phyloP scores from a whole-genome alignment of 257 asterid genomes.

The Solanum piurae region DNA sequence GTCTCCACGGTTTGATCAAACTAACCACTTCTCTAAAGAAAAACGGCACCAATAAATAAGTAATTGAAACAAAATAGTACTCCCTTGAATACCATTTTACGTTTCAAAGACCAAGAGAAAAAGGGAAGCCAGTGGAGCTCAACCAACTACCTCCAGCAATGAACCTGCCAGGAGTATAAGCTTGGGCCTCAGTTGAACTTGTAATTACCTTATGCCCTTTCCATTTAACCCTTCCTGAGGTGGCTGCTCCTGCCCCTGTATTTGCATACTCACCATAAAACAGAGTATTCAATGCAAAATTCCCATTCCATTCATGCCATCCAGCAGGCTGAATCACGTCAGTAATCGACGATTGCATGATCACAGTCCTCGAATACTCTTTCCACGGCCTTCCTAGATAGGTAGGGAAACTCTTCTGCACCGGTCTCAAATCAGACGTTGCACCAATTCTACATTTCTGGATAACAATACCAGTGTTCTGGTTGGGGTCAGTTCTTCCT shows the following conservation, averaged over 20 bases:
- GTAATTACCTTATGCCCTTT: conserved; percentile 46
- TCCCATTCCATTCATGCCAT: conserved; percentile 59
- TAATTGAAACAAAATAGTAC: background rate
- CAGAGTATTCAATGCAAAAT: conserved; percentile 42
- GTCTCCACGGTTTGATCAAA: background rate
- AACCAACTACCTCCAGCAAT: conserved; percentile 61
- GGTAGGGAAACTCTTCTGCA: conserved; percentile 32
- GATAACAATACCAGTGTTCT: conserved; percentile 58
- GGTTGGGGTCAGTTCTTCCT: conserved; percentile 59
- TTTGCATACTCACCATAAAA: conserved; percentile 48
- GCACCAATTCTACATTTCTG: conserved; percentile 48
- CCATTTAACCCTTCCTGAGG: conserved; percentile 48
- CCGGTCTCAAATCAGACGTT: conserved; percentile 41
- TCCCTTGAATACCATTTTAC: background rate
- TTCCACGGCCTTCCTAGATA: conserved; percentile 58
- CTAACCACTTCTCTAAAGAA: background rate
- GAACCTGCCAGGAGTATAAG: conserved; percentile 35
- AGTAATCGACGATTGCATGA: conserved; percentile 45
- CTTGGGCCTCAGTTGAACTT: conserved; percentile 48
- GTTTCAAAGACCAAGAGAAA: conserved; percentile 31
- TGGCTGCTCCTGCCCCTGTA: conserved; percentile 49
- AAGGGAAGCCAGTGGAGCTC: conserved; percentile 47
- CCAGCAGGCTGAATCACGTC: conserved; percentile 45
- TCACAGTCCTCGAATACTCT: conserved; percentile 49
- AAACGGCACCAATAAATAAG: background rate